Percentiles rank a stretch among this genome's conserved stretches.
Conservation (phyloP, 805 yeast genomes). For the Starmera quercuum region DNA sequence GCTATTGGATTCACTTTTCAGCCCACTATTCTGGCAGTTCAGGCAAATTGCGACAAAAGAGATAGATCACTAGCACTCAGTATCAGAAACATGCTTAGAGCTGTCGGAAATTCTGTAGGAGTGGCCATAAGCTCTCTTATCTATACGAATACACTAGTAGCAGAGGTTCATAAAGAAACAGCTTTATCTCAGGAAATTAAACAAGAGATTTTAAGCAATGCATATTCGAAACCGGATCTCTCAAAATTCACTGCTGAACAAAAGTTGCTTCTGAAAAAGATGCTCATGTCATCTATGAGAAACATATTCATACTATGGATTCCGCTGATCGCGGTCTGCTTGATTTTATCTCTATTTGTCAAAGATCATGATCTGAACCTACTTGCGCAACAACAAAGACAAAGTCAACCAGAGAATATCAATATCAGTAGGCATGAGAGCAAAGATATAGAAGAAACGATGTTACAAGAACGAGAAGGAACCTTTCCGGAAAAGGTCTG, state of each 20-base stretch:
- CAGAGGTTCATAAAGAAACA: background rate
- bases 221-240: slow-evolving; percentile 3
- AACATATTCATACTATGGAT: slow-evolving; percentile 2
- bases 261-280: background rate
- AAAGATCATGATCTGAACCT: background rate
- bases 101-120: slow-evolving; percentile 59
- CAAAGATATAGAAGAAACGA: too few species aligned
- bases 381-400: background rate
- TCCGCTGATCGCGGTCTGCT: slow-evolving; percentile 2
- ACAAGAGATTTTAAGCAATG: slow-evolving; percentile 1
- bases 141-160: slow-evolving; percentile 1
- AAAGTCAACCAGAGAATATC: too few species aligned
- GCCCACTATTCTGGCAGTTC: slow-evolving; percentile 34
- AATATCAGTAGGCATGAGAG: too few species aligned
- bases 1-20: slow-evolving; percentile 20
- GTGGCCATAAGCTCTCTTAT: slow-evolving; percentile 31
- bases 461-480: too few species aligned
- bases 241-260: background rate
- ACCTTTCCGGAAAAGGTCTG: too few species aligned
- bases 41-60: slow-evolving; percentile 40
- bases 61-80: slow-evolving; percentile 56
- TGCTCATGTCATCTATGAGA: slow-evolving; percentile 4
- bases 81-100: slow-evolving; percentile 46
- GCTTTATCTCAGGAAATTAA: background rate
- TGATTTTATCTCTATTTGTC: background rate